Evolutionary conservation across 371 early-diverging fungal species (phyloP).

Genomic region (Circinella minor): DNA sequence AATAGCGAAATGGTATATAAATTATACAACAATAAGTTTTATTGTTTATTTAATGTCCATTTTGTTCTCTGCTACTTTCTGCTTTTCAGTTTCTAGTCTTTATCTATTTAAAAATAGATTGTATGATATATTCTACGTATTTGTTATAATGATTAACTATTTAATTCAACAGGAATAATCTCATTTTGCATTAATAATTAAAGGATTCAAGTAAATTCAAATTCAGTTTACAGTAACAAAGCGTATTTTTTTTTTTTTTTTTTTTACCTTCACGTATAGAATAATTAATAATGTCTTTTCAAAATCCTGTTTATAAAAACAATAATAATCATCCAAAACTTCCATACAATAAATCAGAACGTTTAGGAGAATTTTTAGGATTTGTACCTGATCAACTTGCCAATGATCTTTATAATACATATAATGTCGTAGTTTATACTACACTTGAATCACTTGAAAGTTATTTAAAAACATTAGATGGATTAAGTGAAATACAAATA

Average conservation of each 20-base stretch:
- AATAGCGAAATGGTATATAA: no score
- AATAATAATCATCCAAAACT: constrained; percentile 8
- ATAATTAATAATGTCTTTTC: not conserved
- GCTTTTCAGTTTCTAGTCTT: no score
- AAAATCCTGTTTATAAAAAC: not conserved
- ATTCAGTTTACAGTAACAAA: no score
- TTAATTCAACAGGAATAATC: no score
- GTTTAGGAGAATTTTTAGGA: constrained; percentile 23
- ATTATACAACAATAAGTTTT: no score
- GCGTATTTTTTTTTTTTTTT: not conserved
- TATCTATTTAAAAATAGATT: no score
- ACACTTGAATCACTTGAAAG: constrained; percentile 14
- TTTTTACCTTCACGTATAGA: not conserved
- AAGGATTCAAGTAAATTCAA: no score
- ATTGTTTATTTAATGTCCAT: no score
- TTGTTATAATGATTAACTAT: no score
- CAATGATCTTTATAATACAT: constrained; percentile 22
- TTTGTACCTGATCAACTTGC: constrained; percentile 14
- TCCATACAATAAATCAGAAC: constrained; percentile 18
- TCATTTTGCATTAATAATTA: no score
- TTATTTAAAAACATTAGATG: constrained; percentile 7
- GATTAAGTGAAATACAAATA: not conserved
- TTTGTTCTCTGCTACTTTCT: no score
- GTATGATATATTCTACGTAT: no score
- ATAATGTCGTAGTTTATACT: constrained; percentile 16